Base-by-base conservation (phyloP, 257 asterid genomes). In the Solanum arcanum region DNA sequence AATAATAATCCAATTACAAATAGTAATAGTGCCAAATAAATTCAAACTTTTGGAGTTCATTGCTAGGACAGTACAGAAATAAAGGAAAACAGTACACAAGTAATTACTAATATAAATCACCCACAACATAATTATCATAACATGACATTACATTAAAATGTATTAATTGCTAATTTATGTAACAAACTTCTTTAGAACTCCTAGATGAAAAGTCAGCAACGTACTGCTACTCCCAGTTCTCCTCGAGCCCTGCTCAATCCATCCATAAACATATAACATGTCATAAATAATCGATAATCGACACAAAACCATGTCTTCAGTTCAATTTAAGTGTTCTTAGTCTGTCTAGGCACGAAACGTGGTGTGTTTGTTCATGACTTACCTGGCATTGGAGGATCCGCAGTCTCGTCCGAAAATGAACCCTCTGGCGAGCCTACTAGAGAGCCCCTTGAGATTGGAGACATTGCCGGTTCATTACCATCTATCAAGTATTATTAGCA, bases 391-490 rank as follows among this genome's bases (percentile, higher is more conserved):
- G 81, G 81, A 37, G 49, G 81, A 84, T 83, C 90, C 33, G 91
- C 87, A 42, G 78, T 69, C 78, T 90, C 93, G 66, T 88, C 88
- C 1, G 16, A 80, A 39, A 7, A 14, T 42, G 83, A 77, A 80
- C 18, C 39, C 62, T 44, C 64, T 77, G 84, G 84, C 39, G 87
- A 88, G 37, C 95, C 93, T n/a, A 90, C 93, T 27, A 95, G 91
- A 20, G 95, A 88, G 69, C 86, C 46, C 86, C 90, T 93, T 88
- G 94, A 92, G 29, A 18, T 29, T 16, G 94, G 95, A 93, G 94
- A 91, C 90, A 91, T 90, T 90, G 95, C 91, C 52, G 97, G 93
- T 75, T 94, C 96, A 92, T 92, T 91, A 83, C 88, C 93, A 86
- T 68, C 97, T 92, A 90, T 21, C 77, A 75, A 33, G 41, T 44